Conservation (phyloP, 768 basidiomycete genomes). For the Mycena rebaudengoi region DNA sequence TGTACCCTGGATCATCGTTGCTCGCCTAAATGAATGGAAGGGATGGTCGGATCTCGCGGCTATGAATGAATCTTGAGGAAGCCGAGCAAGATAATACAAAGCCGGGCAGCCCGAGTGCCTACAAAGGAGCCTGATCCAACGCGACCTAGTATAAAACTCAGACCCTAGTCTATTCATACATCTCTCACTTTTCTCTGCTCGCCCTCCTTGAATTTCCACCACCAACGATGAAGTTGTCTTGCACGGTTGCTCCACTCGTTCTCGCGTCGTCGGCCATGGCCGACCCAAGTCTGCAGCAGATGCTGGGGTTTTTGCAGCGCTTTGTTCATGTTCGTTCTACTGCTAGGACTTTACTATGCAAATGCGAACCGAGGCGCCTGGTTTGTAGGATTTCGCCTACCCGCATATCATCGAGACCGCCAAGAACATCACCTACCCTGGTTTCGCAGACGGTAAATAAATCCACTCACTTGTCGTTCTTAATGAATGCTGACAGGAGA, state of each 20-base stretch:
- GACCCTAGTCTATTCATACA: too few species aligned
- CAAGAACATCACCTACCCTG: constrained; percentile 1
- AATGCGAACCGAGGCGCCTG: neutral
- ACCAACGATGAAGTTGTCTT: neutral
- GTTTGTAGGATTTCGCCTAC: neutral
- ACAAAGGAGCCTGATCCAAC: too few species aligned
- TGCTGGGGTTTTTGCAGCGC: neutral
- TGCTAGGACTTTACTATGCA: neutral
- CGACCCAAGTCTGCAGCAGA: neutral
- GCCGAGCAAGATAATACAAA: too few species aligned
- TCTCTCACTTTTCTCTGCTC: too few species aligned
- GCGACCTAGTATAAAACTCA: too few species aligned
- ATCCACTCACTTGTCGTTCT: neutral
- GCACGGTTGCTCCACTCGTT: neutral
- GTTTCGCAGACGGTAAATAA: neutral
- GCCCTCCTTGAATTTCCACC: too few species aligned
- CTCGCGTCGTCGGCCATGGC: neutral
- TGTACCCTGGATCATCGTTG: too few species aligned
- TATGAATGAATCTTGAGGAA: too few species aligned
- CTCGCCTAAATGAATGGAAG: too few species aligned
- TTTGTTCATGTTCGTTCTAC: neutral
- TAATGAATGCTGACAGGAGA: neutral
- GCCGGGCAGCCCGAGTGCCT: too few species aligned
- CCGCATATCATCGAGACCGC: neutral
- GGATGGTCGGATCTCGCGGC: too few species aligned